phyloP scores from a whole-genome alignment of 208 protist genomes.

The Leishmania tropica region DNA sequence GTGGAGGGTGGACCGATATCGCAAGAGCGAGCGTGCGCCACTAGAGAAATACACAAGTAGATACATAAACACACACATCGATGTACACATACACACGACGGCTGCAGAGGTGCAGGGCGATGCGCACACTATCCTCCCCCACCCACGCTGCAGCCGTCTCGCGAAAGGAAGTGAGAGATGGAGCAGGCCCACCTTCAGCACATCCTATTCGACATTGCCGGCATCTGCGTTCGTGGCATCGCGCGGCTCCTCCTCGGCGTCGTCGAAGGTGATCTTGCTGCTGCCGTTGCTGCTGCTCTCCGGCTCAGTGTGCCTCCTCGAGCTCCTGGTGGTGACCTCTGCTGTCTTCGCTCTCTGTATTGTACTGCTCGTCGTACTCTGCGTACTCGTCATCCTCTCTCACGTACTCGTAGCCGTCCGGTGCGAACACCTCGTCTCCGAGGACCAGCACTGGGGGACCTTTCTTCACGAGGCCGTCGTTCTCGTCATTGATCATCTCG shows the following conservation, averaged over 20 bases:
- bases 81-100: neutral
- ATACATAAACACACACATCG: neutral
- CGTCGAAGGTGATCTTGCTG: constrained; percentile 7
- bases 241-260: neutral
- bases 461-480: constrained; percentile 43
- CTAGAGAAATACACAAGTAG: neutral
- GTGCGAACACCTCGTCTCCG: constrained; percentile 38
- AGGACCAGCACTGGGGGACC: constrained; percentile 37
- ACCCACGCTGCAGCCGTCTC: neutral
- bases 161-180: neutral
- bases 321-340: neutral
- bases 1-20: neutral
- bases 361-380: constrained; percentile 13
- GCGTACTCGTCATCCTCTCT: constrained; percentile 27
- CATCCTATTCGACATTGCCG: neutral
- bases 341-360: neutral
- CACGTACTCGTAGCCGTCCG: constrained; percentile 20
- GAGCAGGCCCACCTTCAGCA: neutral
- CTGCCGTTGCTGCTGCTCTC: neutral
- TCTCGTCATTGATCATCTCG: constrained; percentile 26
- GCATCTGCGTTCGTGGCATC: neutral
- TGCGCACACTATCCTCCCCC: neutral
- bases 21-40: neutral
- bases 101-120: neutral
- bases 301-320: neutral